phyloP scores from a whole-genome alignment of 1,284 basidiomycete genomes.

The Rhodotorula sp. region DNA sequence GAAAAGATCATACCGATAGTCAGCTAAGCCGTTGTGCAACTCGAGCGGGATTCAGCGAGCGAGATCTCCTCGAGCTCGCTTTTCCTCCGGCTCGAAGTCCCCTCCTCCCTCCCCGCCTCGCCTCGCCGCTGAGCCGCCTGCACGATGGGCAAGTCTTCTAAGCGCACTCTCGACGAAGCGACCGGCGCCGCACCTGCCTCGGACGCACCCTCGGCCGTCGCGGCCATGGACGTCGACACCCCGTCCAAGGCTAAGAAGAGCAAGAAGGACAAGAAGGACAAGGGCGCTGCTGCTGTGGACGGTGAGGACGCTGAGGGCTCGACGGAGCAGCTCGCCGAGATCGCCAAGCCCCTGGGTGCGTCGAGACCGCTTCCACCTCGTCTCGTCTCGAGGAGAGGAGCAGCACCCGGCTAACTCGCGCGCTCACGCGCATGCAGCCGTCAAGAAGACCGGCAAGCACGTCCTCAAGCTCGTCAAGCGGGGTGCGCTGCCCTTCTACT shows the following conservation, averaged over 20 bases:
- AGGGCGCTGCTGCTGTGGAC: constrained; percentile 52
- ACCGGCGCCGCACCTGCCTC: constrained; percentile 11
- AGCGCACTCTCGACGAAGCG: constrained; percentile 32
- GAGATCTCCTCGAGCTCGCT: background rate
- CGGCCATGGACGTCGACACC: constrained; percentile 37
- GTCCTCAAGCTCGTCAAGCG: constrained; percentile 90
- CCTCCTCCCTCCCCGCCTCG: background rate
- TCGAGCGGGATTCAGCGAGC: too few relatives aligned
- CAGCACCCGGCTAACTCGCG: background rate
- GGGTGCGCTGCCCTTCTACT: constrained; percentile 57
- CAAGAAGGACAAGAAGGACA: constrained; percentile 43
- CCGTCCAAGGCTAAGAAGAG: constrained; percentile 43
- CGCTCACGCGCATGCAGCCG: constrained; percentile 55
- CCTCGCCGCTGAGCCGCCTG: background rate
- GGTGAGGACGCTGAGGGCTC: constrained; percentile 65
- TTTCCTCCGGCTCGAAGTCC: background rate
- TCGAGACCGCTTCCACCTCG: background rate
- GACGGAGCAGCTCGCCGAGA: constrained; percentile 78
- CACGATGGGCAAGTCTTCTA: constrained; percentile 37
- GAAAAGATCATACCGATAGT: too few relatives aligned
- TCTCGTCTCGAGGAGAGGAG: background rate
- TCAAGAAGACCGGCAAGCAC: constrained; percentile 88
- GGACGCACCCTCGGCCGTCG: constrained; percentile 16
- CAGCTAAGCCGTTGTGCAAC: too few relatives aligned
- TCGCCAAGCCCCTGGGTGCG: constrained; percentile 72